Evolutionary conservation across 2,329 filamentous ascomycete species (phyloP), one percentile per base, ranked within the genome.

Genomic region (Ceratocystis colombiana): DNA sequence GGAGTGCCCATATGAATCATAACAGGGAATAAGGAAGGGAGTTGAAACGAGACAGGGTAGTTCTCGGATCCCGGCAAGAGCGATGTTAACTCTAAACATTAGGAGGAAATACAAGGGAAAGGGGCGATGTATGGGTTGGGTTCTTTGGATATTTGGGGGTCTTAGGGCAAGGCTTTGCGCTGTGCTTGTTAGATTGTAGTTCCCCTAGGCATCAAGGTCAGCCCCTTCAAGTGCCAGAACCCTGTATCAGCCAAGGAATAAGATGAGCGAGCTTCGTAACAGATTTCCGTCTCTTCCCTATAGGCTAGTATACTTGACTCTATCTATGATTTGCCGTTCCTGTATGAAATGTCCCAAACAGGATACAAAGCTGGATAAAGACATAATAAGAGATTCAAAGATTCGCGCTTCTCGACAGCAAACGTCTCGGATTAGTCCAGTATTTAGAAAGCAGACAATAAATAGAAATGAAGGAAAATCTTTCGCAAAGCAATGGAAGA

Each of bases 11-110:
- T 30, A 57, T 22, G 22, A 33, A 15, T 17, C 6, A 57, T 15
- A 30, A 4, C n/a, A 53, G 48, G 22, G 17, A 2, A 22, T 20
- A 25, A 22, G n/a, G 46, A 22, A 25, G 53, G 53, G 12, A 17
- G 53, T 57, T 57, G 53, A 57, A 57, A 30, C 53, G 28, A 33
- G 53, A 57, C 53, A 57, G n/a, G 28, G 22, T 17, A 57, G 25
- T 12, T 57, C 53, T 57, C 53, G 53, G 53, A 33, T 57, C 22
- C 28, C 53, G 53, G 53, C 53, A 57, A 57, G 53, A 15, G 22
- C 53, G 28, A 57, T 57, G 53, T 17, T 30, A 57, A 28, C 53
- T 57, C 28, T 57, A 28, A 57, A 30, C 22, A 57, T 15, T 57
- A 57, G 30, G 25, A 30, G 30, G 10, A 53, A 53, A 22, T 20